Evolutionary conservation across 2,329 filamentous ascomycete genomes (phyloP), one percentile per base, ranked within the genome.

Genomic region (Drechslerella coelobrocha): DNA sequence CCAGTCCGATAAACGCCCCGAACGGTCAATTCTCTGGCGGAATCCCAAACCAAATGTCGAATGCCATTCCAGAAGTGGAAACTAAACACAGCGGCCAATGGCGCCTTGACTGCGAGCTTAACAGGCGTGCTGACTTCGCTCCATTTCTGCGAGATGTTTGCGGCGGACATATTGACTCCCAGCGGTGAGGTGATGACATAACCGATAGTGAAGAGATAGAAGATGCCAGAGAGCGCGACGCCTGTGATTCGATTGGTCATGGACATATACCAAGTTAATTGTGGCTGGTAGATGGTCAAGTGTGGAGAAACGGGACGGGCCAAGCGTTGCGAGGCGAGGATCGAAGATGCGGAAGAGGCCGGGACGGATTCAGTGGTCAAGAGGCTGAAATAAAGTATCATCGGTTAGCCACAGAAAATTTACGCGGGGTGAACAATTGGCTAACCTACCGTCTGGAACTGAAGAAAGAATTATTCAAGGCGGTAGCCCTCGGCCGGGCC

Each of bases 211-310:
- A 91, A 96, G 78, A 86, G 80, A 84, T 97, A 97, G 73, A 96
- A 84, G 53, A 83, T 81, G 73, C 88, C 90, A 69, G 87, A 88
- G 75, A 95, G 84, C 69, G 84, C 80, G 77, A 84, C 81, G 76
- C 91, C 92, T n/a, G 91, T 93, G 81, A 96, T 86, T 77, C 92
- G 91, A 82, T 92, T 90, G 81, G 90, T 84, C 65, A 83, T 86
- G 75, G 87, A 88, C 75, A 84, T 84, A 80, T 90, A 88, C 88
- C 88, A 96, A 76, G 91, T 94, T 81, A 97, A 89, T 80, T 91
- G 87, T 69, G 89, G 85, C 79, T 86, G 85, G 87, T 97, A 97
- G 85, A 95, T 92, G 77, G 81, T 79, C 73, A 97, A 86, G 79
- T 97, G 92, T 61, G 92, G 92, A 48, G 91, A 85, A 76, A 96